Evolutionary conservation across 2,329 filamentous ascomycete species (phyloP).

Genomic region (Aureobasidium sp.): DNA sequence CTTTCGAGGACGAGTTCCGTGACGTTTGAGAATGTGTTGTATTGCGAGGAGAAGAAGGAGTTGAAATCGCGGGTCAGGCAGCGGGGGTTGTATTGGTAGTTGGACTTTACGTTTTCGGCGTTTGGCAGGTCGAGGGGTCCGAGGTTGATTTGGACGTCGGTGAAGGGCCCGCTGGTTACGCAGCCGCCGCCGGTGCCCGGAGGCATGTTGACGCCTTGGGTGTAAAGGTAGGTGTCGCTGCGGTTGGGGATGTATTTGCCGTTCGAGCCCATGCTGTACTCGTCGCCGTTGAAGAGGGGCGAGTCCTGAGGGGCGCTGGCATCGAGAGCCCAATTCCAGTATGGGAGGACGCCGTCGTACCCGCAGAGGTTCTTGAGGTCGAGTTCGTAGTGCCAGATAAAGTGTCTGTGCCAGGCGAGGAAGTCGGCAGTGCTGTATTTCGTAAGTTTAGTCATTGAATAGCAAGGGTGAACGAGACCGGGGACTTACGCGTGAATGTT

Average conservation of each 20-base stretch:
- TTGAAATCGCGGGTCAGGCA: conserved; percentile 24
- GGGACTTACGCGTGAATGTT: conserved; percentile 29
- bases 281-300: conserved; percentile 50
- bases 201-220: conserved; percentile 33
- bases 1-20: conserved; percentile 25
- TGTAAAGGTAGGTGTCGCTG: conserved; percentile 24
- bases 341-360: conserved; percentile 37
- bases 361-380: conserved; percentile 37
- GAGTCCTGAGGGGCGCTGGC: conserved; percentile 35
- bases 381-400: conserved; percentile 39
- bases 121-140: conserved; percentile 26
- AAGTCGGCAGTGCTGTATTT: conserved; percentile 30
- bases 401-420: conserved; percentile 38
- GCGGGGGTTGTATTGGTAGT: conserved; percentile 23
- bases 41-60: conserved; percentile 20
- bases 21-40: conserved; percentile 23
- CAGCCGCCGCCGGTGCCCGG: conserved; percentile 52
- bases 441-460: too few species aligned
- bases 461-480: too few species aligned
- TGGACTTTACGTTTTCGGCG: conserved; percentile 25
- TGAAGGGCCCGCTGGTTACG: conserved; percentile 47
- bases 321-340: conserved; percentile 27
- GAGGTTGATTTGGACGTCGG: conserved; percentile 33
- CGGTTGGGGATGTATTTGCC: conserved; percentile 25
- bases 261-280: conserved; percentile 34